Evolutionary conservation across 441 rosid species (phyloP), one percentile per base, ranked within the genome.

Genomic region (Pelargonium myrrhifolium): DNA sequence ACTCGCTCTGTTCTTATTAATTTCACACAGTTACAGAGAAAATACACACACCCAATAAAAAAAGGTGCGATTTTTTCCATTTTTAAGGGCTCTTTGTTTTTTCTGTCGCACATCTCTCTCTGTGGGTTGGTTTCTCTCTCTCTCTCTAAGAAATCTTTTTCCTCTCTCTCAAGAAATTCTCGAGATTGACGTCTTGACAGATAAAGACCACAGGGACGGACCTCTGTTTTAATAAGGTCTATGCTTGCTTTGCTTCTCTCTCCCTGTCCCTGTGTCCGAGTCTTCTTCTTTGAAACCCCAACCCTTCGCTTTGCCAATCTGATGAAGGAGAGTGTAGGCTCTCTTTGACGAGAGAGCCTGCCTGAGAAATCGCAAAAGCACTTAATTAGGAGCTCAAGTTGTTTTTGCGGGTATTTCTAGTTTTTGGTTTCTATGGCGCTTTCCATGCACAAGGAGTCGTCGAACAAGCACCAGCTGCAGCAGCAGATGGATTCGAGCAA

Each of bases 401-500:
- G 5, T 9, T 55, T 11, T 47, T 70, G n/a, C 66, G 74, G 72
- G 74, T 64, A 21, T 64, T 43, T 43, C 17, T 70, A 43, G n/a
- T 51, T 43, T 62, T 64, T 14, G 43, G 42, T 40, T 21, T 56
- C 43, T 68, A 92, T 89, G 96, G 86, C 89, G 67, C 77, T 88
- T 59, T 66, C 83, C 67, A 80, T 87, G 85, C 86, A 86, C 74
- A 82, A 81, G 70, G 82, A 82, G 42, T 73, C 75, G 3, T 72
- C 81, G 56, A 81, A 78, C 74, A 82, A 72, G 62, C 78, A 81
- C 35, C n/a, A n/a, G n/a, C n/a, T n/a, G n/a, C 35, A 31, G 35
- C 35, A 31, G 77, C 87, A 87, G 71, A 82, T 90, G 84, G 98
- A 93, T 73, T 47, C 79, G n/a, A 84, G 88, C 71, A 95, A 95